These are phyloP conservation scores for Trametes cingulata DNA, from an alignment of 768 basidiomycete species.

Conservation along the genomic window DNA sequence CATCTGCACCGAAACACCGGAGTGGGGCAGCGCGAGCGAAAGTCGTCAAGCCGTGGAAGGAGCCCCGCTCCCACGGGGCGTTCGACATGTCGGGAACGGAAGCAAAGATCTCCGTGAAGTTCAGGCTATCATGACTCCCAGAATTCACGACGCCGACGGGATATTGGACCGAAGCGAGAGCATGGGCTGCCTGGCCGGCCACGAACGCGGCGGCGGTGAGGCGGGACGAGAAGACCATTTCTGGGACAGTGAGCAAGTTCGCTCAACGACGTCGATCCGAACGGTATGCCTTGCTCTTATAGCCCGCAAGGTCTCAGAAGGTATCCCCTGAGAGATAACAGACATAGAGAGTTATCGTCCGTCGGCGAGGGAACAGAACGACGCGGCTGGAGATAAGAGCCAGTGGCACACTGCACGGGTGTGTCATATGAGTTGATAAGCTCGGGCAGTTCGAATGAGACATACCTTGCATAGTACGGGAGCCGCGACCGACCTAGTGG, in stretches of 20 bases:
- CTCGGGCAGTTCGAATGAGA: background rate
- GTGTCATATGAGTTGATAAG: slow-evolving; percentile 6
- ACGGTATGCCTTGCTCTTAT: background rate
- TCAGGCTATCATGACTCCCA: slow-evolving; percentile 3
- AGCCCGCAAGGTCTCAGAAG: background rate
- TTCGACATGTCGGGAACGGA: slow-evolving; percentile 14
- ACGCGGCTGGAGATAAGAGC: background rate
- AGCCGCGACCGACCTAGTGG: background rate
- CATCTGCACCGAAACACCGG: slow-evolving; percentile 33
- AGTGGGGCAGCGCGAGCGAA: slow-evolving; percentile 30
- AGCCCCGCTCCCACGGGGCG: slow-evolving; percentile 18
- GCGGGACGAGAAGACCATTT: slow-evolving; percentile 14
- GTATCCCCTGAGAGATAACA: slow-evolving; percentile 8
- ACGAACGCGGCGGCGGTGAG: slow-evolving; percentile 4
- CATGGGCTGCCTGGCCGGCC: slow-evolving; percentile 5
- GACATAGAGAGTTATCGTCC: background rate
- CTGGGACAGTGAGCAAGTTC: background rate
- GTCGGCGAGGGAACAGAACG: slow-evolving; percentile 4
- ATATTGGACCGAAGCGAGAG: slow-evolving; percentile 11
- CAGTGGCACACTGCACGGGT: background rate
- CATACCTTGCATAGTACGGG: background rate
- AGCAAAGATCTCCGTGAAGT: slow-evolving; percentile 18
- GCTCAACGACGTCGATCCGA: background rate
- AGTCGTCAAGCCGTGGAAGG: slow-evolving; percentile 33
- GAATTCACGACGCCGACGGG: slow-evolving; percentile 12